Conservation (phyloP, 495 filamentous ascomycete species). For the Apiosordaria backusii region DNA sequence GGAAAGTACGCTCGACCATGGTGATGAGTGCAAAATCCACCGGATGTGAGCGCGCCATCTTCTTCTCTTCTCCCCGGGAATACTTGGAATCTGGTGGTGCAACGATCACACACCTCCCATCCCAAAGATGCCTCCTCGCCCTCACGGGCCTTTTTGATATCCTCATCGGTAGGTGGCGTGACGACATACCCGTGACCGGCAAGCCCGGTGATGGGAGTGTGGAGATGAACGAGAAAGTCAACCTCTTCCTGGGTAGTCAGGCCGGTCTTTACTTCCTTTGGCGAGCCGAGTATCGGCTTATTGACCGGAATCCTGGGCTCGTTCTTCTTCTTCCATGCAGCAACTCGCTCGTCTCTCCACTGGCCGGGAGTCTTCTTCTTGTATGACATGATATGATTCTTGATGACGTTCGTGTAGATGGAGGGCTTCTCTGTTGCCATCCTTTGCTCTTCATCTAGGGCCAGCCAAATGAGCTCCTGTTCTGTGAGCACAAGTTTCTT, state of each 20-base stretch:
- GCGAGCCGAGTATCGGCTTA: slow-evolving; percentile 27
- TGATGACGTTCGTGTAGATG: slow-evolving; percentile 80
- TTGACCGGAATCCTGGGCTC: slow-evolving; percentile 22
- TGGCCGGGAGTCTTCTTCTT: slow-evolving; percentile 65
- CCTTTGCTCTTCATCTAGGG: slow-evolving; percentile 82
- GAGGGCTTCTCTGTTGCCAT: slow-evolving; percentile 59
- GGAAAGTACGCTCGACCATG: slow-evolving; percentile 60
- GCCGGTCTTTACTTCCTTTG: slow-evolving; percentile 60
- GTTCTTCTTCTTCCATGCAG: slow-evolving; percentile 26
- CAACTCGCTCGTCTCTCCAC: slow-evolving; percentile 56
- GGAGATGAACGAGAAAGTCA: slow-evolving; percentile 53
- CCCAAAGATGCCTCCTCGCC: slow-evolving; percentile 64
- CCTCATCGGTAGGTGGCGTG: slow-evolving; percentile 52
- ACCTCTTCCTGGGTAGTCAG: slow-evolving; percentile 66
- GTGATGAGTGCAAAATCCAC: slow-evolving; percentile 76
- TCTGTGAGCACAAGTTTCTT: slow-evolving; percentile 55
- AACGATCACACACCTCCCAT: slow-evolving; percentile 88
- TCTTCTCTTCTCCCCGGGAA: slow-evolving; percentile 78
- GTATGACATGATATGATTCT: slow-evolving; percentile 67
- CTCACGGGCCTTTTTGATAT: slow-evolving; percentile 51
- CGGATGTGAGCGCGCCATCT: slow-evolving; percentile 75
- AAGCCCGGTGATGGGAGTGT: slow-evolving; percentile 57
- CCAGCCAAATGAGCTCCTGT: slow-evolving; percentile 70
- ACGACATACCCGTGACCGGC: slow-evolving; percentile 72
- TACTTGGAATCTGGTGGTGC: slow-evolving; percentile 79